Evolutionary conservation across 2,329 filamentous ascomycete species (phyloP).

Genomic region (Colletotrichum abscissum): DNA sequence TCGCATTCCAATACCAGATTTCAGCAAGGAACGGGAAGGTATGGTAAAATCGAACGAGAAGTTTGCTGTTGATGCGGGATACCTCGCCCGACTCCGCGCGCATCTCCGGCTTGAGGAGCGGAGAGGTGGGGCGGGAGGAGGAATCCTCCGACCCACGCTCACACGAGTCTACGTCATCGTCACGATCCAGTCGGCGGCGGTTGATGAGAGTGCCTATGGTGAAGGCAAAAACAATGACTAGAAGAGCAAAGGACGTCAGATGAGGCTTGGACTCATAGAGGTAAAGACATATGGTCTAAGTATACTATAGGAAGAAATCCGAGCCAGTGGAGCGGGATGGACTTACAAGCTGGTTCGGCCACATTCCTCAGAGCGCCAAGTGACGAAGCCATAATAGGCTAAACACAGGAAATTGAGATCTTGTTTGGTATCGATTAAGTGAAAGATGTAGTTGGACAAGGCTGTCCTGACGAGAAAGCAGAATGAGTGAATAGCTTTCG

Average conservation of each 20-base stretch:
- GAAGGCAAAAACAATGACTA: conserved; percentile 34
- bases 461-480: not conserved
- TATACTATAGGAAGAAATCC: too few species aligned
- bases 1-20: conserved; percentile 51
- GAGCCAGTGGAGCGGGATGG: too few species aligned
- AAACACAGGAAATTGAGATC: not conserved
- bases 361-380: conserved; percentile 30
- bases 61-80: conserved; percentile 33
- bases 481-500: not conserved
- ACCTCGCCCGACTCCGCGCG: conserved; percentile 13
- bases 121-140: conserved; percentile 17
- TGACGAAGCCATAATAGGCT: conserved; percentile 23
- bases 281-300: not conserved
- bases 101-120: conserved; percentile 31
- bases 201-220: conserved; percentile 36
- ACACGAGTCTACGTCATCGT: conserved; percentile 27
- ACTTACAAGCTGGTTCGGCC: conserved; percentile 34
- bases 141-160: conserved; percentile 32
- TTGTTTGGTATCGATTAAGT: not conserved
- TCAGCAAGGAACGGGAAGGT: conserved; percentile 47
- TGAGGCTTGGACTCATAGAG: not conserved
- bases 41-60: conserved; percentile 42
- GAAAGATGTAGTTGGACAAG: too few species aligned
- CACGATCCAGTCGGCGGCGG: conserved; percentile 21
- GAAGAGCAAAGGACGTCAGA: not conserved